Evolutionary conservation across 306 rosid genomes (phyloP).

Genomic region (Dryas drummondii): DNA sequence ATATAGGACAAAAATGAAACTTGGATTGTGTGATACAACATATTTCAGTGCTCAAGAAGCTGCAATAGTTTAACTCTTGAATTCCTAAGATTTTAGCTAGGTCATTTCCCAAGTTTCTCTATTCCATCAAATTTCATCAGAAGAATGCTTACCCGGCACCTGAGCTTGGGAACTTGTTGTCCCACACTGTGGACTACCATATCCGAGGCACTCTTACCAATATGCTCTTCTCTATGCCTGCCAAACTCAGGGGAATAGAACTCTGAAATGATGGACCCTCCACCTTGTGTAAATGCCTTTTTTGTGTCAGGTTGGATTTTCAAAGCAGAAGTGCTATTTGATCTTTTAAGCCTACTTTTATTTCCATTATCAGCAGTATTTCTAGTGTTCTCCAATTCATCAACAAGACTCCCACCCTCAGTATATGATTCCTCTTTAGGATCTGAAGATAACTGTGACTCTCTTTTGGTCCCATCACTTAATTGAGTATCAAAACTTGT

Average conservation of each 20-base stretch:
- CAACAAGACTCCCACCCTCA: conserved; percentile 37
- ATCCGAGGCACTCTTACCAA: conserved; percentile 59
- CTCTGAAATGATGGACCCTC: conserved; percentile 67
- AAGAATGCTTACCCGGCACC: conserved; percentile 74
- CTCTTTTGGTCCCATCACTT: conserved; percentile 40
- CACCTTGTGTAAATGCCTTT: conserved; percentile 31
- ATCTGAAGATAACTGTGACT: conserved; percentile 36
- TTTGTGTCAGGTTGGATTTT: conserved; percentile 44
- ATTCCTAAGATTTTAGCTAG: not conserved
- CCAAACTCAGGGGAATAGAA: conserved; percentile 59
- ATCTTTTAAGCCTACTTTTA: conserved; percentile 62
- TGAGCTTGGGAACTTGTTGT: conserved; percentile 71
- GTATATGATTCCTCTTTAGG: conserved; percentile 31
- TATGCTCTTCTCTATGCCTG: conserved; percentile 47
- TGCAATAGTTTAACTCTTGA: conserved; percentile 13
- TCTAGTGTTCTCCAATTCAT: conserved; percentile 34
- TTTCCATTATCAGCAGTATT: conserved; percentile 33
- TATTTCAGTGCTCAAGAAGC: conserved; percentile 22
- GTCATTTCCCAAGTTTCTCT: conserved; percentile 1
- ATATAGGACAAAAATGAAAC: conserved; percentile 30
- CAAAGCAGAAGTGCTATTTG: conserved; percentile 74
- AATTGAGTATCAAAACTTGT: conserved; percentile 40
- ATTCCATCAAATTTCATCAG: conserved; percentile 23
- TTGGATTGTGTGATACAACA: conserved; percentile 7
- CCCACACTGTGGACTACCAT: conserved; percentile 52